Evolutionary conservation across 2,329 filamentous ascomycete genomes (phyloP), one percentile per base, ranked within the genome.

Genomic region (Chrysoporthe austroafricana): DNA sequence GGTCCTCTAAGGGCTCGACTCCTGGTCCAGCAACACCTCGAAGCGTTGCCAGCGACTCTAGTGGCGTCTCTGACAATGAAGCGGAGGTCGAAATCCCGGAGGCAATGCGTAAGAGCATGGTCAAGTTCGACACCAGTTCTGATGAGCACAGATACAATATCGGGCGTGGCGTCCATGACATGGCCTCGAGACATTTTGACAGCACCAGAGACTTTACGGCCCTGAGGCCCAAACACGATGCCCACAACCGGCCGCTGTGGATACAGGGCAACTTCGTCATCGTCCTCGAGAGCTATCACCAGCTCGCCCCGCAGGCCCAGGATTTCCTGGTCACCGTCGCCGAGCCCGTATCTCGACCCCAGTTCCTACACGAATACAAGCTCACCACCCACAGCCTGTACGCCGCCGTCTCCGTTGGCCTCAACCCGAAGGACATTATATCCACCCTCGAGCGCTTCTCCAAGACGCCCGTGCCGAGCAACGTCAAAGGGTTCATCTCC

Each of bases 291-390:
- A 97, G 93, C 73, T 97, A 97, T 80, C 94, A 92, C 63, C 91
- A 93, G 4, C 84, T 95, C 62, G 94, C 94, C 69, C 86, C 91
- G 63, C 91, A 94, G 75, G 94, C 93, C 0, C 93, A 97, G 76
- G 93, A 96, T 77, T 97, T 97, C 77, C 83, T 97, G 68, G 97
- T 96, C 73, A 97, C 94, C 61, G 94, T 97, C 73, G 92, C 94
- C 70, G 94, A 97, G 80, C 94, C 94, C 26, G 83, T 94, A 67
- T 97, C 93, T 43, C 88, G 94, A 70, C 94, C 95, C 66, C 92
- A 90, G 16, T 94, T 93, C 76, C 88, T 97, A 72, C 94, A 97
- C 81, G 94, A 97, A 79, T 97, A 97, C 78, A 88, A 91, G 65
- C 86, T 97, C 73, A 97, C 93, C 4, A 90, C 91, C 39, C 93